phyloP scores from a whole-genome alignment of 1,284 basidiomycete species.

The Fistulina hepatica region DNA sequence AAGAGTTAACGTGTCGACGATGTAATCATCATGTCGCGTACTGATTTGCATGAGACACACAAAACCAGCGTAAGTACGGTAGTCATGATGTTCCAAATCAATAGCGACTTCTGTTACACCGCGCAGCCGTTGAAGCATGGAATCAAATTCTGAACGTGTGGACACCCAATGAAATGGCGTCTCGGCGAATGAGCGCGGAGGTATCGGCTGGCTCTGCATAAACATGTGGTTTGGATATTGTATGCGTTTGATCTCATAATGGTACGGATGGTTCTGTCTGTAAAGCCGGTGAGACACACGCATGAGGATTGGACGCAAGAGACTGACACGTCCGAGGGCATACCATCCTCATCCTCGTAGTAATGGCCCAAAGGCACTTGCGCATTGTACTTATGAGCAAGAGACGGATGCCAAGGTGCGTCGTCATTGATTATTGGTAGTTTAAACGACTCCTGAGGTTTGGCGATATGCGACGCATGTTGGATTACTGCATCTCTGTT shows the following conservation, averaged over 20 bases:
- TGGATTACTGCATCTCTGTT: slow-evolving; percentile 50
- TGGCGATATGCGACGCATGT: slow-evolving; percentile 59
- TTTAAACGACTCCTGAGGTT: slow-evolving; percentile 72
- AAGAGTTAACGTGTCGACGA: slow-evolving; percentile 77
- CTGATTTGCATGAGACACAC: slow-evolving; percentile 93
- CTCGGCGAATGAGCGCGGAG: slow-evolving; percentile 49
- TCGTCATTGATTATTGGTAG: slow-evolving; percentile 46
- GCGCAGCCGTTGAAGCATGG: slow-evolving; percentile 60
- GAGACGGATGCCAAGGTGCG: slow-evolving; percentile 46
- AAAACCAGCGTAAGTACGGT: slow-evolving; percentile 78
- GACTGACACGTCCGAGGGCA: slow-evolving; percentile 11
- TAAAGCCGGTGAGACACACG: no score
- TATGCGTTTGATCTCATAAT: slow-evolving; percentile 67
- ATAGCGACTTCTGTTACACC: slow-evolving; percentile 76
- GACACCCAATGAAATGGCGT: slow-evolving; percentile 72
- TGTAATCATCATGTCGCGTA: slow-evolving; percentile 68
- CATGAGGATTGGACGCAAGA: no score
- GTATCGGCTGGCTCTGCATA: slow-evolving; percentile 33
- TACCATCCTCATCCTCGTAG: slow-evolving; percentile 30
- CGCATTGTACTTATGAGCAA: slow-evolving; percentile 70
- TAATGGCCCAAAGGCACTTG: slow-evolving; percentile 64
- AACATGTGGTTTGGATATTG: slow-evolving; percentile 66
- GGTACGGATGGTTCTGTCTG: slow-evolving; percentile 76
- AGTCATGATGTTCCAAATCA: slow-evolving; percentile 90
- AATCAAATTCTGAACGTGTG: slow-evolving; percentile 42